Conservation (phyloP, 352 stramenopile species). For the Pythium grandisporangium region DNA sequence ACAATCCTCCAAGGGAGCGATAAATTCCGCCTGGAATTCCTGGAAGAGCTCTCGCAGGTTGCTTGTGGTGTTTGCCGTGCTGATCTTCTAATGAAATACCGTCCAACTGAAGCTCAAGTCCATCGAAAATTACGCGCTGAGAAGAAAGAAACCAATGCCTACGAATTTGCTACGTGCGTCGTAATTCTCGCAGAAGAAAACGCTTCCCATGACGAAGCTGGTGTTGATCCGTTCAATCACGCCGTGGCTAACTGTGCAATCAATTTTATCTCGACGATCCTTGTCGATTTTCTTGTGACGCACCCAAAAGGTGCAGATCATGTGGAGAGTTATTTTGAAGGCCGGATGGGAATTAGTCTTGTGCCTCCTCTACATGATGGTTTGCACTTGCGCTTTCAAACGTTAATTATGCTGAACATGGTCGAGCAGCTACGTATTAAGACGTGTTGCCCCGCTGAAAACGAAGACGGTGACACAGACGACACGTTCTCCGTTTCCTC, state of each 20-base stretch:
- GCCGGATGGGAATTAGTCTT: slow-evolving; percentile 19
- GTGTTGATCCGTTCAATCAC: slow-evolving; percentile 51
- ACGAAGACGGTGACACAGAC: too few species aligned
- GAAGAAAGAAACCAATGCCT: slow-evolving; percentile 25
- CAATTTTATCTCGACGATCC: slow-evolving; percentile 32
- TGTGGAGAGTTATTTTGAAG: slow-evolving; percentile 40
- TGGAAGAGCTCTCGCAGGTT: slow-evolving; percentile 44
- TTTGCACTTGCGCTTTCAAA: slow-evolving; percentile 41
- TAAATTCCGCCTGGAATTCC: slow-evolving; percentile 41
- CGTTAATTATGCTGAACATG: slow-evolving; percentile 36
- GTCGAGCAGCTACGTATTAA: slow-evolving; percentile 48
- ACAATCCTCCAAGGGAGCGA: slow-evolving; percentile 20
- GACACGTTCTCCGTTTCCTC: too few species aligned
- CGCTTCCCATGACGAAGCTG: slow-evolving; percentile 19
- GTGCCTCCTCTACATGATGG: slow-evolving; percentile 32
- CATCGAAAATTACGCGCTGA: slow-evolving; percentile 28
- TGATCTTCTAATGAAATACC: slow-evolving; percentile 28
- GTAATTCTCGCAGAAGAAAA: slow-evolving; percentile 31
- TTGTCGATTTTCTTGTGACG: slow-evolving; percentile 43
- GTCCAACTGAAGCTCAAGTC: slow-evolving; percentile 20
- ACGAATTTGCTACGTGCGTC: slow-evolving; percentile 24
- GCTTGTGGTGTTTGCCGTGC: slow-evolving; percentile 33
- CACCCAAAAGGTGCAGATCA: slow-evolving; percentile 34
- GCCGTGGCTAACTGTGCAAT: slow-evolving; percentile 23
- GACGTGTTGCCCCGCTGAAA: too few species aligned